Conservation (phyloP, 192 early-diverging fungal genomes). For the Spizellomyces sp. region DNA sequence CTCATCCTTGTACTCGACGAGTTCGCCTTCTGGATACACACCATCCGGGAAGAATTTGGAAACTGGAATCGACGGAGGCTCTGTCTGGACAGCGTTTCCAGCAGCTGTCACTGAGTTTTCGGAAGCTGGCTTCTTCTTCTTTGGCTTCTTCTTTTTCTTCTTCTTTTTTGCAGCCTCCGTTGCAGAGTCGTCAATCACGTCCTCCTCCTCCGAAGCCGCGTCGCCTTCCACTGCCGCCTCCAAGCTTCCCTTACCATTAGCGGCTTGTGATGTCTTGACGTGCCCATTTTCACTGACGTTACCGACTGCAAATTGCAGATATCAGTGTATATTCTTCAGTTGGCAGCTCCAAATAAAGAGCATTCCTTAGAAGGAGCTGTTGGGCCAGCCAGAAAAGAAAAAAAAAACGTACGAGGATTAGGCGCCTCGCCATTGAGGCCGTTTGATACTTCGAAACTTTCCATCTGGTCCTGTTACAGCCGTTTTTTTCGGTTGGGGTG, state of each 20-base stretch:
- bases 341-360: no score
- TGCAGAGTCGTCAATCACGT: slow-evolving; percentile 17
- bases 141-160: slow-evolving; percentile 45
- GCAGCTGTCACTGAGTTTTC: neutral
- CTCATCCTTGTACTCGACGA: slow-evolving; percentile 85
- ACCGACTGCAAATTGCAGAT: no score
- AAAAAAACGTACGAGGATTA: no score
- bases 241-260: neutral
- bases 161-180: slow-evolving; percentile 30
- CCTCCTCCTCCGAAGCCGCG: slow-evolving; percentile 16
- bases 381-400: no score
- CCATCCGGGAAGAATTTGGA: slow-evolving; percentile 77
- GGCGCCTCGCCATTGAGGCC: no score
- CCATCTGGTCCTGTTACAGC: no score
- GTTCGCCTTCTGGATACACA: slow-evolving; percentile 81
- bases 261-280: no score
- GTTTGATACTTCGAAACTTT: no score
- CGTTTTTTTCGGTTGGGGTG: no score
- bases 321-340: no score
- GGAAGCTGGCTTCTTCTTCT: slow-evolving; percentile 25
- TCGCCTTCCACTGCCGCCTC: neutral
- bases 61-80: slow-evolving; percentile 67
- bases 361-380: no score
- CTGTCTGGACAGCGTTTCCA: slow-evolving; percentile 38
- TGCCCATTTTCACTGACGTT: no score